Evolutionary conservation across 2,329 filamentous ascomycete genomes (phyloP).

Genomic region (Endocalyx cinctus): DNA sequence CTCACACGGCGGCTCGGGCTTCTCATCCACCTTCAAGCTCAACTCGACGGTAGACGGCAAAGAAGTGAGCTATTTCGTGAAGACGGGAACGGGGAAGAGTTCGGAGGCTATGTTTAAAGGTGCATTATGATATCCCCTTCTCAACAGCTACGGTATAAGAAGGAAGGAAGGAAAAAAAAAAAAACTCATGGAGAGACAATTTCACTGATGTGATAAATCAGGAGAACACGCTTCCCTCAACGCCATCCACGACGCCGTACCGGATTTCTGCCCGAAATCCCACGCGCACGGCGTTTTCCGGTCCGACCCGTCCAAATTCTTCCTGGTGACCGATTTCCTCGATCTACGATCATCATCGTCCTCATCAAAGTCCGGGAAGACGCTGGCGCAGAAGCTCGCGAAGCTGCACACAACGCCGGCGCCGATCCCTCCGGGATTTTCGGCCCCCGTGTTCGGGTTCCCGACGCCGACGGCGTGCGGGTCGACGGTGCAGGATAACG

Average conservation of each 20-base stretch:
- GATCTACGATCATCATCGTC: constrained; percentile 49
- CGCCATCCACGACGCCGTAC: constrained; percentile 68
- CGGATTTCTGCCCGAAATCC: constrained; percentile 70
- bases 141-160: too few species aligned
- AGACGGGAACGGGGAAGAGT: constrained; percentile 57
- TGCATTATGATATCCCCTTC: too few species aligned
- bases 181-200: too few species aligned
- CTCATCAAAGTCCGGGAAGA: constrained; percentile 44
- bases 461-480: constrained; percentile 83
- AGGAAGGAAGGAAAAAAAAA: too few species aligned
- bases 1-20: constrained; percentile 62
- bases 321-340: constrained; percentile 75
- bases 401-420: constrained; percentile 73
- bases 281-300: constrained; percentile 64
- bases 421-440: constrained; percentile 55
- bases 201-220: too few species aligned
- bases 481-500: constrained; percentile 76
- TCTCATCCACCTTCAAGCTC: constrained; percentile 62
- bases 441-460: constrained; percentile 71
- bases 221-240: constrained; percentile 83
- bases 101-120: constrained; percentile 68
- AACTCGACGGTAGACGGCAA: constrained; percentile 42
- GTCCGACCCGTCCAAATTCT: constrained; percentile 46
- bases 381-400: constrained; percentile 72
- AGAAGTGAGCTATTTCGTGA: constrained; percentile 63